phyloP scores from a whole-genome alignment of 495 filamentous ascomycete species.

The Annulohypoxylon stygium region DNA sequence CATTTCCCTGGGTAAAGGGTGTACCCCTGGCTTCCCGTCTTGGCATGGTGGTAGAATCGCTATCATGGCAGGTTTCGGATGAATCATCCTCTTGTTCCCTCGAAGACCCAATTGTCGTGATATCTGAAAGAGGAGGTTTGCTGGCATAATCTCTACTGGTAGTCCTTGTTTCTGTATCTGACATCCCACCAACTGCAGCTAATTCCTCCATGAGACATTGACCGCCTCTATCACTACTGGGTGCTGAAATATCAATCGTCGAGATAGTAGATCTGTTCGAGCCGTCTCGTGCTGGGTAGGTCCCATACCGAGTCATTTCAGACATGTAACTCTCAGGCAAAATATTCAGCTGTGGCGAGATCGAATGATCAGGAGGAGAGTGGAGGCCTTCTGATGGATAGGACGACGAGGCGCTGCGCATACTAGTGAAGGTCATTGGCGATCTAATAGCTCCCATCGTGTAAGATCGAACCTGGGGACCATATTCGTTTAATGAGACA shows the following conservation, averaged over 20 bases:
- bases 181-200: conserved; percentile 33
- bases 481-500: neutral
- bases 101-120: conserved; percentile 8
- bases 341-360: conserved; percentile 40
- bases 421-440: conserved; percentile 8
- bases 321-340: conserved; percentile 29
- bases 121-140: conserved; percentile 30
- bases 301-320: conserved; percentile 32
- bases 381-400: conserved; percentile 53
- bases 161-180: conserved; percentile 41
- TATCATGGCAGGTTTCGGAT: neutral
- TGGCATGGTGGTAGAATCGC: neutral
- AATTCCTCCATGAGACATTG: conserved; percentile 43
- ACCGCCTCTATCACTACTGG: conserved; percentile 2
- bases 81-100: conserved; percentile 1
- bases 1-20: neutral
- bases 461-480: neutral
- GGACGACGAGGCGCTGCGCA: conserved; percentile 45
- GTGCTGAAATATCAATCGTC: conserved; percentile 9
- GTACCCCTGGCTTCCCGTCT: neutral
- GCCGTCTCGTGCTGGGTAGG: conserved; percentile 16
- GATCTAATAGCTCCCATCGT: neutral
- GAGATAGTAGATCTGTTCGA: conserved; percentile 18
- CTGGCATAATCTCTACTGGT: conserved; percentile 24
- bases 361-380: conserved; percentile 29